phyloP scores from a whole-genome alignment of 495 filamentous ascomycete species.

The Polyplosphaeria fusca region DNA sequence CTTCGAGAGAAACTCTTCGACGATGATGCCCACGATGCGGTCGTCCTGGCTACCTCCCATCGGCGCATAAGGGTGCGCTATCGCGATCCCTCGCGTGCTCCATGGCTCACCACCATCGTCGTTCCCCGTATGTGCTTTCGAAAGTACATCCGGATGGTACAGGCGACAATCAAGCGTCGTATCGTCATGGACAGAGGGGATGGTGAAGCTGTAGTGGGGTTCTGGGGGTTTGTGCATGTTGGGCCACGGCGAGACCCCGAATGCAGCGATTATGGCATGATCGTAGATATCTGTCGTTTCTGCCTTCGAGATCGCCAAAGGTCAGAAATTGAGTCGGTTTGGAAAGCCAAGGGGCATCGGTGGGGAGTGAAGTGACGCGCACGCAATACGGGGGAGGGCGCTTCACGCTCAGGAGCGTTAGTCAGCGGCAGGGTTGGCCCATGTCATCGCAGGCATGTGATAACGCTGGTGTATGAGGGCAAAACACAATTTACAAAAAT shows the following conservation, averaged over 20 bases:
- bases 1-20: constrained; percentile 57
- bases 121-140: background rate
- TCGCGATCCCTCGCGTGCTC: constrained; percentile 56
- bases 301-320: too few relatives aligned
- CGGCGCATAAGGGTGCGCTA: constrained; percentile 89
- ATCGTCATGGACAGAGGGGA: constrained; percentile 81
- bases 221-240: constrained; percentile 27
- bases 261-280: constrained; percentile 15
- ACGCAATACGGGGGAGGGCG: background rate
- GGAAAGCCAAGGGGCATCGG: background rate
- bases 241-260: constrained; percentile 20
- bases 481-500: too few relatives aligned
- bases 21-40: constrained; percentile 63
- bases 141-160: constrained; percentile 59
- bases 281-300: too few relatives aligned
- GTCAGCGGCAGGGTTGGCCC: too few relatives aligned
- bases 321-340: background rate
- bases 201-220: constrained; percentile 67
- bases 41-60: constrained; percentile 87
- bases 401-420: background rate
- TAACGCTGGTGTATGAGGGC: too few relatives aligned
- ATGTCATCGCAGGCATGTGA: too few relatives aligned
- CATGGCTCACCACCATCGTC: constrained; percentile 29
- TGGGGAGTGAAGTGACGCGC: background rate
- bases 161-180: constrained; percentile 72